Evolutionary conservation across 495 filamentous ascomycete genomes (phyloP).

Genomic region (Penicillium atrosanguineum): DNA sequence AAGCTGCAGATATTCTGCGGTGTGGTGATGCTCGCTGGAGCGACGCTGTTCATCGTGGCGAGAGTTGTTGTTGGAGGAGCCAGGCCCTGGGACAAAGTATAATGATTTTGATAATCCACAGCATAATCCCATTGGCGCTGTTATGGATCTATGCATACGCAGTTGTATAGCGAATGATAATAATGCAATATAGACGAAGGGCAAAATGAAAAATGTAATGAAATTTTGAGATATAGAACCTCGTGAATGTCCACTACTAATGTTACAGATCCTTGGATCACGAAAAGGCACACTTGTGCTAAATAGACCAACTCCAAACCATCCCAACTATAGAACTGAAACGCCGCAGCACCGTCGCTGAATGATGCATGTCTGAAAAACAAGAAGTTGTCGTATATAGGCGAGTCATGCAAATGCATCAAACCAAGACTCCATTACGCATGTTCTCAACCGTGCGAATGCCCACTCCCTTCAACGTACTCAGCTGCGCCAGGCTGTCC

Average conservation of each 20-base stretch:
- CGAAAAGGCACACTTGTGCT: neutral
- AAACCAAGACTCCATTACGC: constrained; percentile 47
- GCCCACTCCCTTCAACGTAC: constrained; percentile 51
- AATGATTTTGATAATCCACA: neutral
- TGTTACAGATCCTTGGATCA: neutral
- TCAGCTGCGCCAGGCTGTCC: constrained; percentile 43
- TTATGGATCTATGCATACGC: neutral
- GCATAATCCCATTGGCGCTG: neutral
- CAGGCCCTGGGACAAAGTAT: constrained; percentile 31
- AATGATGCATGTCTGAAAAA: constrained; percentile 28
- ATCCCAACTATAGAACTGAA: constrained; percentile 8
- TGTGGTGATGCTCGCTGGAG: constrained; percentile 52
- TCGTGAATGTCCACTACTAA: neutral
- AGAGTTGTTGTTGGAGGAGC: constrained; percentile 34
- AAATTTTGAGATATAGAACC: neutral
- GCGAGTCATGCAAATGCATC: constrained; percentile 16
- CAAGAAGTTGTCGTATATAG: constrained; percentile 18
- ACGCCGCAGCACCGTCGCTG: constrained; percentile 43
- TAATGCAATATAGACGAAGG: neutral
- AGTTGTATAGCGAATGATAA: neutral
- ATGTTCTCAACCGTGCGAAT: constrained; percentile 54
- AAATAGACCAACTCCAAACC: neutral
- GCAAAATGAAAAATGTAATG: no score
- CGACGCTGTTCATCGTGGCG: constrained; percentile 46
- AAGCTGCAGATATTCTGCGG: constrained; percentile 68